These are phyloP conservation scores for Aspergillus brunneoviolaceus DNA, from an alignment of 2,329 filamentous ascomycete species.

Conservation along the genomic window DNA sequence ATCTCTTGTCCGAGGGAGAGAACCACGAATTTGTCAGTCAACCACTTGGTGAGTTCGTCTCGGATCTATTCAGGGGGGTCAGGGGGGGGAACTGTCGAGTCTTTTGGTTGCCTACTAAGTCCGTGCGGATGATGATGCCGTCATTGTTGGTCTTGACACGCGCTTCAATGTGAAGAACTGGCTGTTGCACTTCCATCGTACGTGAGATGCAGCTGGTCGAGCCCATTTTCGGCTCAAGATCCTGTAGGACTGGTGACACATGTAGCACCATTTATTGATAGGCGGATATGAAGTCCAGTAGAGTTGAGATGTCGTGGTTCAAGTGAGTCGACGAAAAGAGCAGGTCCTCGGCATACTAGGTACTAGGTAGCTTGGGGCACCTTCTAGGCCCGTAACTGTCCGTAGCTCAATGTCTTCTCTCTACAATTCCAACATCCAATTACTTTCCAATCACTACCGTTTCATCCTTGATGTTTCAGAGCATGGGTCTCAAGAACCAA, in stretches of 20 bases:
- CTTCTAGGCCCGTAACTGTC: too few relatives aligned
- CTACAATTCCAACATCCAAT: too few relatives aligned
- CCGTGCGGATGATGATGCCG: slow-evolving; percentile 30
- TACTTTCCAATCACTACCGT: too few relatives aligned
- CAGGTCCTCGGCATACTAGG: too few relatives aligned
- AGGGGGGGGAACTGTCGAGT: neutral
- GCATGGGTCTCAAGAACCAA: too few relatives aligned
- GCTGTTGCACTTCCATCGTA: slow-evolving; percentile 19
- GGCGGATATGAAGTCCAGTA: neutral
- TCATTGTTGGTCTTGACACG: slow-evolving; percentile 31
- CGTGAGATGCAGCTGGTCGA: neutral
- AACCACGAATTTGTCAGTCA: slow-evolving; percentile 34
- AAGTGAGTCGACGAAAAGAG: too few relatives aligned
- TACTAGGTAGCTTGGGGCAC: too few relatives aligned
- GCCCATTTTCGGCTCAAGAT: neutral
- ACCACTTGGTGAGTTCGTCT: slow-evolving; percentile 38
- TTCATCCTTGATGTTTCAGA: too few relatives aligned
- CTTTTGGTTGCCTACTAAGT: slow-evolving; percentile 25
- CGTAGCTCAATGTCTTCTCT: too few relatives aligned
- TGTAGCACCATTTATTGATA: neutral
- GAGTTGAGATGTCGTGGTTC: neutral
- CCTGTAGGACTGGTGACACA: too few relatives aligned
- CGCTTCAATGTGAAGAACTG: slow-evolving; percentile 42
- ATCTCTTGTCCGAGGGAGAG: slow-evolving; percentile 37
- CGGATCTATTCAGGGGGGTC: slow-evolving; percentile 28